Evolutionary conservation across 805 yeast species (phyloP).

Genomic region (Schwanniomyces yamadae): DNA sequence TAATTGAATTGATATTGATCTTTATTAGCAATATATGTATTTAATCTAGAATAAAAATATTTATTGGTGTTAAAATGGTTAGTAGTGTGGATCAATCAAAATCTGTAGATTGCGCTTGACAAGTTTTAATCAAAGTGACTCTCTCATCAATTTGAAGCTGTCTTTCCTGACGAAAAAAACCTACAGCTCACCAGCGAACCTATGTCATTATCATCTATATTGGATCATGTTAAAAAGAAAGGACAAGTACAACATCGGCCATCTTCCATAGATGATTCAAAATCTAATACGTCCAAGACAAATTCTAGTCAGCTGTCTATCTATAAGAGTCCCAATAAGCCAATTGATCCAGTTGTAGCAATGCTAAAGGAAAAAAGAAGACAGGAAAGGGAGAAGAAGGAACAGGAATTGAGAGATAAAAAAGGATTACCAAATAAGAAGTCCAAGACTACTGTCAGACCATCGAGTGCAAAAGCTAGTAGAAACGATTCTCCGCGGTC

Average conservation of each 20-base stretch:
- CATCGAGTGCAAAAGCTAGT: neutral
- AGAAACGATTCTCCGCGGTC: constrained; percentile 6
- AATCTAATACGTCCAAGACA: neutral
- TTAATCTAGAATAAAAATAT: too few species aligned
- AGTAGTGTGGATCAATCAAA: too few species aligned
- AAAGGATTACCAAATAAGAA: constrained; percentile 32
- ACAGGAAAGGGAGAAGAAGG: constrained; percentile 48
- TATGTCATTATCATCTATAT: constrained; percentile 32
- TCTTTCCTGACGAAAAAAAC: too few species aligned
- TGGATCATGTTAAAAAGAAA: constrained; percentile 31
- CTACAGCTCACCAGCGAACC: too few species aligned
- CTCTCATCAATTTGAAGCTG: too few species aligned
- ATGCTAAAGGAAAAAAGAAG: constrained; percentile 65
- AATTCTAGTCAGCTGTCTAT: neutral
- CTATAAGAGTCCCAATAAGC: constrained; percentile 11
- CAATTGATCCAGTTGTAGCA: constrained; percentile 69
- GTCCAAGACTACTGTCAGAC: constrained; percentile 5
- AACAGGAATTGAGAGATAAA: constrained; percentile 30
- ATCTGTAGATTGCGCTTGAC: too few species aligned
- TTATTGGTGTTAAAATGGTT: too few species aligned
- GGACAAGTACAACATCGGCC: constrained; percentile 18
- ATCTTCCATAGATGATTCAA: neutral
- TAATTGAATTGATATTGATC: too few species aligned
- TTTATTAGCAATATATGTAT: too few species aligned
- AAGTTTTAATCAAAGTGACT: too few species aligned